Evolutionary conservation across 2,329 filamentous ascomycete species (phyloP), one percentile per base, ranked within the genome.

Genomic region (Pestalotiopsis sp.): DNA sequence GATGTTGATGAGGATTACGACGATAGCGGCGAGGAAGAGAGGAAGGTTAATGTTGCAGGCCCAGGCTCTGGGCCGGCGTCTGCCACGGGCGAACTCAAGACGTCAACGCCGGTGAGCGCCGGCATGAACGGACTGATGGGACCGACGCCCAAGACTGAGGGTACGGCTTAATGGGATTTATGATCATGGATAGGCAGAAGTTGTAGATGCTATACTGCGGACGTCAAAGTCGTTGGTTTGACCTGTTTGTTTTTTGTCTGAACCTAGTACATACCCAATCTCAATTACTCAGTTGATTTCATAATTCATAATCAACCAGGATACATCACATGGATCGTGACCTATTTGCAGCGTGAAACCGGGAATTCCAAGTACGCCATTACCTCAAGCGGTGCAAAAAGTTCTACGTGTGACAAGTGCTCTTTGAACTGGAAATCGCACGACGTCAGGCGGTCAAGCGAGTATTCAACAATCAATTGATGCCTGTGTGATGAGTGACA

Each of bases 1-100:
- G 95, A 98, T 6, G 93, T 98, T 23, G 95, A 99, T 74, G 96
- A 99, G 79, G 93, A 98, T 78, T 98, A 99, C 76, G 95, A 98
- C 78, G 95, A 98, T 76, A 95, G 95, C 68, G 93, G 90, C 4
- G 95, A 97, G 73, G 95, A 98, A 69, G 92, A 96, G 68, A 91
- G 91, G 82, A 91, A 91, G 78, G 78, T 79, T 1, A 79, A 76
- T 2, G 74, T 77, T 14, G 74, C 76, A 14, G 58, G 76, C 79
- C 17, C 78, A 14, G 81, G 80, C 4, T 81, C 84, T 9, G 85
- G 81, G 1, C 81, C 86, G 14, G 78, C 80, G 9, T 82, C 84
- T 11, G 58, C 66, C 17, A 20, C 57, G 11, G 66, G 66, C 11
- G 66, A 67, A 38, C 38, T 67, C 20, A 67, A 67, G 66, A 67